Conservation (phyloP, 345 rosid genomes). For the Euphorbia tirucalli region DNA sequence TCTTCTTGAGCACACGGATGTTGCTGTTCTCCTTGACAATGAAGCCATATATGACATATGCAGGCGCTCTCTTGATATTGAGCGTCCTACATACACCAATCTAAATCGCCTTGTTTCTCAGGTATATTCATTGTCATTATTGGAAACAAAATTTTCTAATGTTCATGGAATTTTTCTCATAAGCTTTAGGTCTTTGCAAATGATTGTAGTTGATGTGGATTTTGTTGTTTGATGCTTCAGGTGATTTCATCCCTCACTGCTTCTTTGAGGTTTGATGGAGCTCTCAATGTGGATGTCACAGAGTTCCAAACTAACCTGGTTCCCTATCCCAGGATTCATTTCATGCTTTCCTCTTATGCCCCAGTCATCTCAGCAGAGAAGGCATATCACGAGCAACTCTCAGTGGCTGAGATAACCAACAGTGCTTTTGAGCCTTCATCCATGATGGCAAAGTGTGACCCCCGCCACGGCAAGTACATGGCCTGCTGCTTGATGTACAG, state of each 20-base stretch:
- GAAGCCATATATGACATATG: conserved; percentile 31
- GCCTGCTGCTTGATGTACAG: conserved; percentile 31
- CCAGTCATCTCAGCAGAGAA: conserved; percentile 28
- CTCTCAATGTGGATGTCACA: conserved; percentile 29
- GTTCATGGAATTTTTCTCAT: neutral
- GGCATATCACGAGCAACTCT: conserved; percentile 29
- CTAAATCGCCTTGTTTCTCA: conserved; percentile 29
- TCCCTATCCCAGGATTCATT: conserved; percentile 29
- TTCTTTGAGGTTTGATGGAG: conserved; percentile 30
- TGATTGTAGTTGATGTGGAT: neutral
- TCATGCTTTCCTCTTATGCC: conserved; percentile 31
- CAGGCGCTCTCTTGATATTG: conserved; percentile 29
- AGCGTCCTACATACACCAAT: conserved; percentile 29
- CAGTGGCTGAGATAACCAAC: conserved; percentile 27
- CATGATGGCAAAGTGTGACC: conserved; percentile 32
- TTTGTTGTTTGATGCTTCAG: neutral
- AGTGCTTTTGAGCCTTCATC: conserved; percentile 31
- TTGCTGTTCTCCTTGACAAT: conserved; percentile 21
- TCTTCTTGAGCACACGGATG: conserved; percentile 27
- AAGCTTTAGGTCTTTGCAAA: neutral
- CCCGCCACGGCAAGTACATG: conserved; percentile 31
- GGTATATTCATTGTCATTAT: neutral
- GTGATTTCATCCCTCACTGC: conserved; percentile 30
- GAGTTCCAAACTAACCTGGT: conserved; percentile 32
- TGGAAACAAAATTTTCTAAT: too few relatives aligned